Conservation (phyloP, 768 basidiomycete species). For the Stropharia rugosoannulata region DNA sequence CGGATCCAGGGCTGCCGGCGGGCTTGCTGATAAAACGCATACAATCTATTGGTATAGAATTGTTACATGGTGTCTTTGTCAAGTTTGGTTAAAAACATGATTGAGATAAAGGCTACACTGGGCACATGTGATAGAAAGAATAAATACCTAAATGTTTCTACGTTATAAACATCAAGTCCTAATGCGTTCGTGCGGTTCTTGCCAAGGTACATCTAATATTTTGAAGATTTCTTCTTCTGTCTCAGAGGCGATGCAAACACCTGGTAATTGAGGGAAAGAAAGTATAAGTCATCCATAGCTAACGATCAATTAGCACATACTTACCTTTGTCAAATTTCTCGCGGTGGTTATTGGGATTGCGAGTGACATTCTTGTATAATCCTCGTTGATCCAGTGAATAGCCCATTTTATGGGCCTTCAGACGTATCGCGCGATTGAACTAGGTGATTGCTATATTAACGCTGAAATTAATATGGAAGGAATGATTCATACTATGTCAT, state of each 20-base stretch:
- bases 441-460: constrained; percentile 23
- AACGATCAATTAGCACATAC: not conserved
- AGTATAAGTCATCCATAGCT: not conserved
- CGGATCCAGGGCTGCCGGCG: too few species aligned
- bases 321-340: constrained; percentile 59
- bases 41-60: too few species aligned
- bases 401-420: constrained; percentile 79
- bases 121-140: not conserved
- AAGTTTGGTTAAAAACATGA: too few species aligned
- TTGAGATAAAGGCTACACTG: too few species aligned
- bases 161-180: constrained; percentile 29
- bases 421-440: constrained; percentile 89
- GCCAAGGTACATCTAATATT: constrained; percentile 78
- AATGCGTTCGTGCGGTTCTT: constrained; percentile 76
- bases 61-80: too few species aligned
- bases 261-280: constrained; percentile 29
- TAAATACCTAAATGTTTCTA: not conserved
- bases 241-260: constrained; percentile 71
- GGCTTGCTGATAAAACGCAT: too few species aligned
- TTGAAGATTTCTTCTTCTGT: constrained; percentile 87
- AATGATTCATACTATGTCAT: constrained; percentile 72
- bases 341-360: constrained; percentile 62
- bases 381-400: constrained; percentile 90
- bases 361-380: constrained; percentile 67
- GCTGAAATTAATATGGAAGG: not conserved